Evolutionary conservation across 2,329 filamentous ascomycete species (phyloP).

Genomic region (Chaetomium strumarium): DNA sequence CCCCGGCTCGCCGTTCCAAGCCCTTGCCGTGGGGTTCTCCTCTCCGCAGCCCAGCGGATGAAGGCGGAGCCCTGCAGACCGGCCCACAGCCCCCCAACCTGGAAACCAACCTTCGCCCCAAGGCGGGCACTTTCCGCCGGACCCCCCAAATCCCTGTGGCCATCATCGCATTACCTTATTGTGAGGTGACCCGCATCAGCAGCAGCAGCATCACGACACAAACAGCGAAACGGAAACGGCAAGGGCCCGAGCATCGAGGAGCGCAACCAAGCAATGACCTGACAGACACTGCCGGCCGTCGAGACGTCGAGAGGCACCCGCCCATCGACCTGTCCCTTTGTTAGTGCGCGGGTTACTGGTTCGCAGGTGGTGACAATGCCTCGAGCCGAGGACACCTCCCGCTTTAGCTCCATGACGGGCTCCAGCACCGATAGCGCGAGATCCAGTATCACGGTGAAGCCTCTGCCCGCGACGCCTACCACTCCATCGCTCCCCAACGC

Average conservation of each 20-base stretch:
- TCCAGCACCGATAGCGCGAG: constrained; percentile 61
- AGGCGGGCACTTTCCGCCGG: constrained; percentile 13
- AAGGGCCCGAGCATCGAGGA: background rate
- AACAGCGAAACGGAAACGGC: background rate
- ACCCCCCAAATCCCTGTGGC: background rate
- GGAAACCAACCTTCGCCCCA: background rate
- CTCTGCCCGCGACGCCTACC: constrained; percentile 30
- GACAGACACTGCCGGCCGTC: constrained; percentile 6
- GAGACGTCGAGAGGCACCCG: constrained; percentile 21
- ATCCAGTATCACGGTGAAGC: constrained; percentile 60
- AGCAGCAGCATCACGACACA: background rate
- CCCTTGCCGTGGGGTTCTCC: background rate
- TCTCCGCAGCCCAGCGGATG: background rate
- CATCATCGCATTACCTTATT: constrained; percentile 9
- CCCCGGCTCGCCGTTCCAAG: too few relatives aligned
- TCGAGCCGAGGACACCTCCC: constrained; percentile 57
- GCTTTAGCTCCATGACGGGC: constrained; percentile 62
- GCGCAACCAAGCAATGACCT: constrained; percentile 20
- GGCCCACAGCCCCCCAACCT: background rate
- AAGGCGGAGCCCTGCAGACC: background rate
- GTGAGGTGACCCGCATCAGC: background rate
- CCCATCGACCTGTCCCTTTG: constrained; percentile 15
- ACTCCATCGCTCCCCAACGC: constrained; percentile 17
- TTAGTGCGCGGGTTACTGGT: constrained; percentile 19
- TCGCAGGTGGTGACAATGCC: constrained; percentile 51